phyloP scores from a whole-genome alignment of 495 filamentous ascomycete genomes.

The Aspergillus nidulans region DNA sequence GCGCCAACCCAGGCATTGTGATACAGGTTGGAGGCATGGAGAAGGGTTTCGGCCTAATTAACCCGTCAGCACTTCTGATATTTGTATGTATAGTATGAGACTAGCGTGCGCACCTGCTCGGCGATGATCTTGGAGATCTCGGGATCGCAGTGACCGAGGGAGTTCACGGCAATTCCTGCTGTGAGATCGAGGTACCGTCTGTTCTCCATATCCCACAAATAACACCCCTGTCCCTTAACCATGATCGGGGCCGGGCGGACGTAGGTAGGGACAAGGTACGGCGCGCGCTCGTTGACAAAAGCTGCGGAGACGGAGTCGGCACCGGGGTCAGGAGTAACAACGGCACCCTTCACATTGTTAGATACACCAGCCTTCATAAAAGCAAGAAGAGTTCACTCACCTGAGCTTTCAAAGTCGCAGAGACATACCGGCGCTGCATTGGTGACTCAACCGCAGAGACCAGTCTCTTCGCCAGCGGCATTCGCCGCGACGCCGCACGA shows the following conservation, averaged over 20 bases:
- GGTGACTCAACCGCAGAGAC: conserved; percentile 33
- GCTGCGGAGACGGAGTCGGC: conserved; percentile 70
- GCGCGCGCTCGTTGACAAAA: conserved; percentile 65
- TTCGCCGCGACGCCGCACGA: conserved; percentile 37
- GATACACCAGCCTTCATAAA: background rate
- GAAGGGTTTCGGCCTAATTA: conserved; percentile 58
- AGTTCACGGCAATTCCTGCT: conserved; percentile 92
- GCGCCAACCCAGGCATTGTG: conserved; percentile 90
- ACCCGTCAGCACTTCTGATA: conserved; percentile 18
- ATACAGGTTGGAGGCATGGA: conserved; percentile 93
- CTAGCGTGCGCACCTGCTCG: conserved; percentile 56
- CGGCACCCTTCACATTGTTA: conserved; percentile 47
- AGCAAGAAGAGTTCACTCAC: conserved; percentile 17
- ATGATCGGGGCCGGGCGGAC: conserved; percentile 88
- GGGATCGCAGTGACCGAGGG: conserved; percentile 81
- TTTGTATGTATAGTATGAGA: background rate
- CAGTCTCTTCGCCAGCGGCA: conserved; percentile 31
- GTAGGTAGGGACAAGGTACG: conserved; percentile 94
- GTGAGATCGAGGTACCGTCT: conserved; percentile 89
- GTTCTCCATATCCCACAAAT: conserved; percentile 87
- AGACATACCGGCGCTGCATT: conserved; percentile 35
- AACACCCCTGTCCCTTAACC: conserved; percentile 76
- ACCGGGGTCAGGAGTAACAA: conserved; percentile 75
- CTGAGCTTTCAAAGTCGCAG: conserved; percentile 26
- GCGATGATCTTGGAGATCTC: conserved; percentile 63